These are phyloP conservation scores for Taphrina wiesneri DNA, from an alignment of 1,139 yeast species.

Conservation along the genomic window DNA sequence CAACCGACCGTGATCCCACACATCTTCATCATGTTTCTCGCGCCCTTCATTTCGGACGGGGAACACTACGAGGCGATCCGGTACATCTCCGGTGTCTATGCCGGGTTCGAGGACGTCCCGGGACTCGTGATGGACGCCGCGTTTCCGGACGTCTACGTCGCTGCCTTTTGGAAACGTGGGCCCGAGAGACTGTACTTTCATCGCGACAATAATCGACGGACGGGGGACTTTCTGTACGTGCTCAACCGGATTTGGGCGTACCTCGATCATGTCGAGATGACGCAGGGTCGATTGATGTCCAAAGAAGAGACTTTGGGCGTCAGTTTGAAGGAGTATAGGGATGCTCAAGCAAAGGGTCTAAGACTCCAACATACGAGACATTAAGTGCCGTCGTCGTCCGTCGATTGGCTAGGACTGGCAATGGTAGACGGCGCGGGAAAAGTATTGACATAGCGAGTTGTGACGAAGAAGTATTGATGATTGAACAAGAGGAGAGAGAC, in stretches of 20 bases:
- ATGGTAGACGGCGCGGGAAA: too few relatives aligned
- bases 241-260: constrained; percentile 13
- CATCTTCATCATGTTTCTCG: constrained; percentile 23
- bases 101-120: constrained; percentile 20
- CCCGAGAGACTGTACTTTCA: constrained; percentile 10
- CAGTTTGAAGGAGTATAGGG: constrained; percentile 8
- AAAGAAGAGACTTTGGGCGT: constrained; percentile 7
- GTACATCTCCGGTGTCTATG: constrained; percentile 18
- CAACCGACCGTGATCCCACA: constrained; percentile 25
- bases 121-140: constrained; percentile 21
- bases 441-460: too few relatives aligned
- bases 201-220: not conserved
- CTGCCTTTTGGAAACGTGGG: constrained; percentile 24
- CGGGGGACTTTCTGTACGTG: constrained; percentile 5
- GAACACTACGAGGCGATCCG: constrained; percentile 17
- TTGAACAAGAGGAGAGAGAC: too few relatives aligned
- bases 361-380: constrained; percentile 14
- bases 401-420: too few relatives aligned
- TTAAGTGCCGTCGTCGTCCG: not conserved
- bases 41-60: constrained; percentile 23
- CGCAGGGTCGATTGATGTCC: not conserved
- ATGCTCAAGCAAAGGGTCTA: constrained; percentile 6
- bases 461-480: too few relatives aligned
- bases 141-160: constrained; percentile 28
- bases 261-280: not conserved